Percentiles rank a stretch among this genome's conserved stretches.
Conservation (phyloP, 805 yeast species). For the Metschnikowia continentalis region DNA sequence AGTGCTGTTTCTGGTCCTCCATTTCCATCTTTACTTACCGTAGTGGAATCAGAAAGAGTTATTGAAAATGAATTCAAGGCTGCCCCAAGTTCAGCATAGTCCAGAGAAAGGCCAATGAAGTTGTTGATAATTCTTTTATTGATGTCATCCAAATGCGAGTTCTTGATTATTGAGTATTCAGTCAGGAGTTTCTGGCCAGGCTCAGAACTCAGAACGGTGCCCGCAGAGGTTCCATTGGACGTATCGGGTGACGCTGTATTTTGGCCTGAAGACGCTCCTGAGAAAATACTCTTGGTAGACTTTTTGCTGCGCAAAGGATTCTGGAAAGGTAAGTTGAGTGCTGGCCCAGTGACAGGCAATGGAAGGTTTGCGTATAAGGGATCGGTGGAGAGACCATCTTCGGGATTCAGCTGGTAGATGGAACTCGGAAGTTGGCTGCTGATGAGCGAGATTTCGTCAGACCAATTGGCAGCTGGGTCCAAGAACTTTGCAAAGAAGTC, state of each 20-base stretch:
- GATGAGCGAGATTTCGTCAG: slow-evolving; percentile 50
- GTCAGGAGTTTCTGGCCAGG: neutral
- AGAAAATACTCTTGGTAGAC: neutral
- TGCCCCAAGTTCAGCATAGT: slow-evolving; percentile 71
- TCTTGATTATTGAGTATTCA: slow-evolving; percentile 5
- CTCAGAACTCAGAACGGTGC: neutral
- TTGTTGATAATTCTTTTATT: slow-evolving; percentile 53
- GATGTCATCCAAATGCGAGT: slow-evolving; percentile 51
- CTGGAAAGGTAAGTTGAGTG: slow-evolving; percentile 28
- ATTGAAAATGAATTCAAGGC: slow-evolving; percentile 52
- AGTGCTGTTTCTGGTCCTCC: slow-evolving; percentile 26
- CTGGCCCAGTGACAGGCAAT: slow-evolving; percentile 24
- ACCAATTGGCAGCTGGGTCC: slow-evolving; percentile 83
- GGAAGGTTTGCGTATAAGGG: slow-evolving; percentile 33
- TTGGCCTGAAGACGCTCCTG: neutral
- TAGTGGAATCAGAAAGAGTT: slow-evolving; percentile 33
- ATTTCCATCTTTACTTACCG: slow-evolving; percentile 6
- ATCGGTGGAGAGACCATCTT: slow-evolving; percentile 38
- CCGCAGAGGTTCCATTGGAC: slow-evolving; percentile 16
- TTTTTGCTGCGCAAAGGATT: slow-evolving; percentile 18
- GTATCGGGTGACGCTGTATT: neutral
- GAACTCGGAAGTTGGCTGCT: slow-evolving; percentile 38
- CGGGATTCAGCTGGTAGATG: slow-evolving; percentile 41
- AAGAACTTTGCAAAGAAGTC: slow-evolving; percentile 70
- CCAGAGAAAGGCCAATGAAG: slow-evolving; percentile 56